Evolutionary conservation across 2,329 filamentous ascomycete genomes (phyloP).

Genomic region (Colletotrichum musicola): DNA sequence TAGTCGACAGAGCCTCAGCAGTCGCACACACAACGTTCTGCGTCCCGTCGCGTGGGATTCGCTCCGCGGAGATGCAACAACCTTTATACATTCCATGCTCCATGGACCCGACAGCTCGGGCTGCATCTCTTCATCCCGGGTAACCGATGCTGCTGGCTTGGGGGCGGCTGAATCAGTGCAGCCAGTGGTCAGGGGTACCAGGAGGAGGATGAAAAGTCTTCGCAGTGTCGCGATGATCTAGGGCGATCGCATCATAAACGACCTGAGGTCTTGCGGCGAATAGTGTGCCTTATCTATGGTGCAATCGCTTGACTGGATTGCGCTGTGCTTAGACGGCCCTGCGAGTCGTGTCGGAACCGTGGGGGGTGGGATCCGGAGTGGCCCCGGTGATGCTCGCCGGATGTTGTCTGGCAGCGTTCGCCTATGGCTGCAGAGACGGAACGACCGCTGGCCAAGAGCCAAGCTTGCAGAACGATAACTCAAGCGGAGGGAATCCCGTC

Average conservation of each 20-base stretch:
- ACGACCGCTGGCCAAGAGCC: background rate
- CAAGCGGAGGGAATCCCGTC: slow-evolving; percentile 25
- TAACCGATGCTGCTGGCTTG: background rate
- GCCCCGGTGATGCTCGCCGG: background rate
- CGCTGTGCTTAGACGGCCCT: slow-evolving; percentile 14
- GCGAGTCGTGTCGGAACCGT: slow-evolving; percentile 16
- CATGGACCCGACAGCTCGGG: slow-evolving; percentile 23
- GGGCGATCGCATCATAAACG: slow-evolving; percentile 28
- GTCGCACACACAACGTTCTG: slow-evolving; percentile 1
- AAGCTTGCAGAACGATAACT: background rate
- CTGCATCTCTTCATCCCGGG: background rate
- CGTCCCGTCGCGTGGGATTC: background rate
- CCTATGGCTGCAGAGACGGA: background rate
- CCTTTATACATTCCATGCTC: slow-evolving; percentile 29
- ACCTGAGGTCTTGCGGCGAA: slow-evolving; percentile 8
- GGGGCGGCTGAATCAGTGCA: background rate
- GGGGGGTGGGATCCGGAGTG: slow-evolving; percentile 30
- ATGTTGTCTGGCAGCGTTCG: background rate
- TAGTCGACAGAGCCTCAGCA: slow-evolving; percentile 4
- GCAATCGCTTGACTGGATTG: slow-evolving; percentile 35
- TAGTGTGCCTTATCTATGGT: slow-evolving; percentile 38
- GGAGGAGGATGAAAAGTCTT: slow-evolving; percentile 1
- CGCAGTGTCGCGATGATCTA: slow-evolving; percentile 27
- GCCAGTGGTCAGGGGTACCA: background rate
- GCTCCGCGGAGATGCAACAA: slow-evolving; percentile 34